Base-by-base conservation (phyloP, 2,329 filamentous ascomycete species). In the Didymella arachidicola region DNA sequence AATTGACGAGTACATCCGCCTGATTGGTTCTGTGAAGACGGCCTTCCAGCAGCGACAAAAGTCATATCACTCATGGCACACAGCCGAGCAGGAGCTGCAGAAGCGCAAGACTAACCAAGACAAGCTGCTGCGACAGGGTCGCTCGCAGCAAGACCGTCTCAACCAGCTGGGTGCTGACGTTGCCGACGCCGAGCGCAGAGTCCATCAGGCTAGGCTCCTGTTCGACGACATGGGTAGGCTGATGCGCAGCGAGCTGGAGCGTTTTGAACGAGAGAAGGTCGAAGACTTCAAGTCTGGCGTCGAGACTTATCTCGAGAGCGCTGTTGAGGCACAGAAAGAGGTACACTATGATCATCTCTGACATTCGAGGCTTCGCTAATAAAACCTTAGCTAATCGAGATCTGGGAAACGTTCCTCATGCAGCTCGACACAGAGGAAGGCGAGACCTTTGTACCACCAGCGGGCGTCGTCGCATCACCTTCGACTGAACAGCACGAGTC, bases 231-330 rank as follows among this genome's bases (percentile, higher is more conserved):
- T 99, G 93, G 95, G 95, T 14, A 85, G 93, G 12, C 80, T 97
- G 72, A 95, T 99, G 93, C 87, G 92, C 60, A 84, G 84, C 34
- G 95, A 99, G 78, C 83, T 99, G 66, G 95, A 98, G 71, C 85
- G 93, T 18, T 99, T 99, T 72, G 95, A 99, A 80, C 87, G 86
- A 69, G 95, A 99, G 79, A 99, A 99, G 82, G 95, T 99, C 3
- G 95, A 99, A 75, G 95, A 99, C 75, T 99, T 99, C 79, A 99
- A 99, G 83, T 95, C 91, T 62, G 94, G 93, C 0, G 93, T 99
- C 2, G 95, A 99, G 81, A 99, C 95, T 1, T 99, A 97, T 79
- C 79, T 99, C 69, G 95, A 99, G 81, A 93, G 95, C 72, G 92
- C 95, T 3, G 93, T 99, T 4, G 95, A 99, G 79, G 95, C 94